A percentile compares a stretch with the other conserved stretches of the same genome.
phyloP scores from a whole-genome alignment of 129 eudicot genomes.

The Helianthus annuus region HanXRQr2.0-SUNRISE NC_035440.2:43445839-43446338 shows the following conservation, averaged over 20 bases:
- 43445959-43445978: not conserved
- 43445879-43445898: slow-evolving; percentile 8
- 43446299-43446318: not conserved
- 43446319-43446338: not conserved
- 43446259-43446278: not conserved
- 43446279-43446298: not conserved
- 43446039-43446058: slow-evolving; percentile 63
- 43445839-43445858: not conserved
- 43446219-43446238: slow-evolving; percentile 76
- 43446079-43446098: slow-evolving; percentile 50
- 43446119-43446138: slow-evolving; percentile 57
- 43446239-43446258: slow-evolving; percentile 32
- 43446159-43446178: slow-evolving; percentile 57
- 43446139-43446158: slow-evolving; percentile 52
- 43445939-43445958: not conserved
- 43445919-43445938: not conserved
- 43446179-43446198: slow-evolving; percentile 46
- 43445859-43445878: not conserved
- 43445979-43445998: slow-evolving; percentile 7
- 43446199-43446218: slow-evolving; percentile 64
- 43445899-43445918: slow-evolving; percentile 6
- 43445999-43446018: slow-evolving; percentile 20
- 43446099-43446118: slow-evolving; percentile 67
- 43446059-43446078: slow-evolving; percentile 45
- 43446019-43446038: slow-evolving; percentile 1